Evolutionary conservation across 139 green algal species (phyloP).

Genomic region (Micromonas commoda): DNA sequence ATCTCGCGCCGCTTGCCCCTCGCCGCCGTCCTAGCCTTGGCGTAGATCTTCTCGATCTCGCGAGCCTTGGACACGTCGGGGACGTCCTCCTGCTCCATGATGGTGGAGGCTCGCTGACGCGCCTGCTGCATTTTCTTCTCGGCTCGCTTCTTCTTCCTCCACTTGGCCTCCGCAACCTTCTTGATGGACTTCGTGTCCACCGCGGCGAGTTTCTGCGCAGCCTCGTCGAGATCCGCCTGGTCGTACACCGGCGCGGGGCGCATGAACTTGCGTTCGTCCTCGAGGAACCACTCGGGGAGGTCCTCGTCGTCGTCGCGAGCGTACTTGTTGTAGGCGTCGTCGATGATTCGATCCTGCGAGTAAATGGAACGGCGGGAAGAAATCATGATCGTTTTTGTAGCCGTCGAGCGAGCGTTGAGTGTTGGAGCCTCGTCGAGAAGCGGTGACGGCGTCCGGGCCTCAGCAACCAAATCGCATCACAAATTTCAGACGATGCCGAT

Average conservation of each 20-base stretch:
- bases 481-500: neutral
- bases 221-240: constrained; percentile 73
- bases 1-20: neutral
- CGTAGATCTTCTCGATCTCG: constrained; percentile 21
- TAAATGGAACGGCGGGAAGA: too few relatives aligned
- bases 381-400: too few relatives aligned
- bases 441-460: too few relatives aligned
- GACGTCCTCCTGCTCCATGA: constrained; percentile 26
- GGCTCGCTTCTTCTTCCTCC: constrained; percentile 64
- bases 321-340: constrained; percentile 90
- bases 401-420: too few relatives aligned
- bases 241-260: constrained; percentile 54
- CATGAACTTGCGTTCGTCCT: constrained; percentile 82
- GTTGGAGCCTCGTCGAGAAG: too few relatives aligned
- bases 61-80: neutral
- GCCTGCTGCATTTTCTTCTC: constrained; percentile 14
- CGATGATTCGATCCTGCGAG: constrained; percentile 45
- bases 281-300: constrained; percentile 79
- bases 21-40: neutral
- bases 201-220: constrained; percentile 62
- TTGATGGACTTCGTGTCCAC: constrained; percentile 89
- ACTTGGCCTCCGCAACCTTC: constrained; percentile 92
- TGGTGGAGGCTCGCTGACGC: neutral
- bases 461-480: neutral
- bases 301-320: constrained; percentile 59